Evolutionary conservation across 345 rosid genomes (phyloP).

Genomic region (Eucalyptus dawsonii): DNA sequence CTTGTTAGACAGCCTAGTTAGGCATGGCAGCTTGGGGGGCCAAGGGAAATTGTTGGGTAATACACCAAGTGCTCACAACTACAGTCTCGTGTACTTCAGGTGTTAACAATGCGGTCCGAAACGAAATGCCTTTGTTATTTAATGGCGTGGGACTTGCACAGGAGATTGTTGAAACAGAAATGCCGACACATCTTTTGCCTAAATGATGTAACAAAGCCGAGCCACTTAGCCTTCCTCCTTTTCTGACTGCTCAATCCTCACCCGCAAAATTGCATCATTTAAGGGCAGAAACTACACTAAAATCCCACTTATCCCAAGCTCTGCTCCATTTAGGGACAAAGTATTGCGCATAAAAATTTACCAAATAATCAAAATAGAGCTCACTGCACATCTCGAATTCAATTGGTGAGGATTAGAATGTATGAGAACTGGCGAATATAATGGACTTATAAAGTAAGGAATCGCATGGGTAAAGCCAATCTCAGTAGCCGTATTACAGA

Average conservation of each 20-base stretch:
- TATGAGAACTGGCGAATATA: neutral
- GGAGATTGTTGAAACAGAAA: neutral
- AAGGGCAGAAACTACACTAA: neutral
- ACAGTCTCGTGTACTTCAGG: neutral
- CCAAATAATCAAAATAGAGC: neutral
- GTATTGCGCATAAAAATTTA: neutral
- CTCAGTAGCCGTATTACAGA: neutral
- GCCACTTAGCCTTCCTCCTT: neutral
- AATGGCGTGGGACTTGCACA: neutral
- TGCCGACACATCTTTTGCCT: neutral
- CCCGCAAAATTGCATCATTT: neutral
- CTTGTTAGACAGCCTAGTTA: neutral
- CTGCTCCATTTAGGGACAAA: neutral
- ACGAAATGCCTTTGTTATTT: neutral
- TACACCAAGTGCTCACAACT: neutral
- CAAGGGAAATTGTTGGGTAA: neutral
- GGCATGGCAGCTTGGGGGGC: neutral
- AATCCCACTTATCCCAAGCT: neutral
- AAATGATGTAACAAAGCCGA: neutral
- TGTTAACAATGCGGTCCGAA: neutral
- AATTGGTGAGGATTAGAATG: neutral
- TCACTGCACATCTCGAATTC: neutral
- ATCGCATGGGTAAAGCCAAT: neutral
- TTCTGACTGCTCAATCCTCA: neutral
- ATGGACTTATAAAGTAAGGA: neutral